These are phyloP conservation scores for Zygoascus biomembranicola DNA, from an alignment of 805 yeast genomes.

Conservation along the genomic window DNA sequence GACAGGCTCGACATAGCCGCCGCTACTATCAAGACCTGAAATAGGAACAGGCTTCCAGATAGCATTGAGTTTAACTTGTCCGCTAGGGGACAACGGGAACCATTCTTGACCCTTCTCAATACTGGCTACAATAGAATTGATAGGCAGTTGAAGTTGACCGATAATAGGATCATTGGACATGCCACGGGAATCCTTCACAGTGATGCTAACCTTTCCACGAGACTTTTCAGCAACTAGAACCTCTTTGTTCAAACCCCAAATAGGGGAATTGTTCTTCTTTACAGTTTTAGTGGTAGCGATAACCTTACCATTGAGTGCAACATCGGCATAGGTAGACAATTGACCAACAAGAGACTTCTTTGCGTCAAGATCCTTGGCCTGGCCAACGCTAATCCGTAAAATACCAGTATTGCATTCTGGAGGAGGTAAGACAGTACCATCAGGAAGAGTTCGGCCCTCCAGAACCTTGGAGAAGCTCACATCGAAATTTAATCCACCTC, in stretches of 20 bases:
- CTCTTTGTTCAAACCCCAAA: constrained; percentile 57
- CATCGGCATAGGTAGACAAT: constrained; percentile 59
- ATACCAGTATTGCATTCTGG: constrained; percentile 95
- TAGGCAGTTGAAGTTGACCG: constrained; percentile 45
- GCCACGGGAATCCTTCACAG: constrained; percentile 55
- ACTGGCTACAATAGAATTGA: constrained; percentile 61
- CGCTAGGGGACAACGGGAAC: constrained; percentile 61
- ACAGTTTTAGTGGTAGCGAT: constrained; percentile 49
- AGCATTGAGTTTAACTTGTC: constrained; percentile 62
- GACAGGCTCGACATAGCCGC: constrained; percentile 88
- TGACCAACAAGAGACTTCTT: constrained; percentile 38
- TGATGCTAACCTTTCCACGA: constrained; percentile 56
- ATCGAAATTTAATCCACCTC: constrained; percentile 67
- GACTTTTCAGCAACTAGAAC: constrained; percentile 65
- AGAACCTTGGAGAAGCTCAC: constrained; percentile 71
- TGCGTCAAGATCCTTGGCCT: constrained; percentile 48
- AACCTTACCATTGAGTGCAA: constrained; percentile 55
- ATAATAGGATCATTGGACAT: constrained; percentile 51
- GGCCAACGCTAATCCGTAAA: constrained; percentile 55
- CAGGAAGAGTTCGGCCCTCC: constrained; percentile 43
- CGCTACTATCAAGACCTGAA: constrained; percentile 55
- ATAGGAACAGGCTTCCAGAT: constrained; percentile 83
- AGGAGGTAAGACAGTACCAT: constrained; percentile 76
- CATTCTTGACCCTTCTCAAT: constrained; percentile 69
- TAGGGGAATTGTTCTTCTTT: constrained; percentile 57